These are phyloP conservation scores for Hortiboletus campestris DNA, from an alignment of 768 basidiomycete genomes.

Conservation along the genomic window DNA sequence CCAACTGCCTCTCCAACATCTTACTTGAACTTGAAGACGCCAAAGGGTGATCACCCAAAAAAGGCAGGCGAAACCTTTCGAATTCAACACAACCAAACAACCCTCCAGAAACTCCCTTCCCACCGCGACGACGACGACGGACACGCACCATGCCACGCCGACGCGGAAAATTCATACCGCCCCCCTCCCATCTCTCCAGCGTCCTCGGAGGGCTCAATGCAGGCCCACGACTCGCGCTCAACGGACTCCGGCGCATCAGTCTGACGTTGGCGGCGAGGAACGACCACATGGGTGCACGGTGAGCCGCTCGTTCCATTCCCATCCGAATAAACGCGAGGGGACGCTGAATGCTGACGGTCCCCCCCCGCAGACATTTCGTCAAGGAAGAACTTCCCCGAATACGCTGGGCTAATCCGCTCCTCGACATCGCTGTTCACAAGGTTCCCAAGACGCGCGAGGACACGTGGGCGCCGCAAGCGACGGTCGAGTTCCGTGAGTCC, in stretches of 20 bases:
- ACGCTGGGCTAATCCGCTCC: constrained; percentile 68
- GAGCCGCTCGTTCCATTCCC: constrained; percentile 13
- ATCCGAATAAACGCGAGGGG: background rate
- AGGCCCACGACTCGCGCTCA: constrained; percentile 50
- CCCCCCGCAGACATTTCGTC: constrained; percentile 60
- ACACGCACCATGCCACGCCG: constrained; percentile 20
- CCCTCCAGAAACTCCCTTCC: background rate
- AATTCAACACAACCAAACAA: constrained; percentile 27
- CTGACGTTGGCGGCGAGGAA: constrained; percentile 59
- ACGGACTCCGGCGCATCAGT: constrained; percentile 48
- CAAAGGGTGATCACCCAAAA: background rate
- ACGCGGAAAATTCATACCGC: constrained; percentile 35
- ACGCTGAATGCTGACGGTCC: no score
- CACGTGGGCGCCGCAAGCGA: constrained; percentile 58
- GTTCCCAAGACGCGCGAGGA: constrained; percentile 53
- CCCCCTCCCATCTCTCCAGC: constrained; percentile 54
- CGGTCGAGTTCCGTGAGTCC: constrained; percentile 62
- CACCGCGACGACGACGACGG: background rate
- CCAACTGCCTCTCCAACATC: no score
- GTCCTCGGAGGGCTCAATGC: constrained; percentile 51
- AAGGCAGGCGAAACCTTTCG: constrained; percentile 13
- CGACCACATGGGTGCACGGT: constrained; percentile 78
- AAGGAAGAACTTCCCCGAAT: constrained; percentile 78
- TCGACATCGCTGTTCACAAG: constrained; percentile 60
- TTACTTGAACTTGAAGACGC: no score